Conservation (phyloP, 1,284 basidiomycete species). For the Ustilago cynodontis region DNA sequence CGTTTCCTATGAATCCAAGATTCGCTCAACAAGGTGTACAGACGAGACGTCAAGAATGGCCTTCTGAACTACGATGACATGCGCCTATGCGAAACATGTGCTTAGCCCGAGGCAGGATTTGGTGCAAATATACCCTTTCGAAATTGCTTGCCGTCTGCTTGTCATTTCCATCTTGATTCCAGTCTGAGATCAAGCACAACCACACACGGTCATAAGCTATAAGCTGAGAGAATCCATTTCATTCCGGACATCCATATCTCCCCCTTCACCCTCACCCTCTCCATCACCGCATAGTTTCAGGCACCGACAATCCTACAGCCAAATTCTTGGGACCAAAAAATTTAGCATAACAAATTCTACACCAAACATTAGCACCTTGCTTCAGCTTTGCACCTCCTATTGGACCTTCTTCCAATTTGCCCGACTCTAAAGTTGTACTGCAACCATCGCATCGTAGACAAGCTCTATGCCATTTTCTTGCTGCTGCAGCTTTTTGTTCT, state of each 20-base stretch:
- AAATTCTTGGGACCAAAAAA: conserved; percentile 54
- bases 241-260: too few relatives aligned
- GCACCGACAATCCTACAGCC: conserved; percentile 47
- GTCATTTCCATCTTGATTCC: too few relatives aligned
- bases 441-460: conserved; percentile 68
- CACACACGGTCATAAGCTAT: too few relatives aligned
- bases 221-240: neutral
- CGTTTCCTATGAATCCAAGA: conserved; percentile 46
- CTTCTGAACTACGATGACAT: conserved; percentile 22
- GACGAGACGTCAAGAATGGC: conserved; percentile 40
- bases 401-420: conserved; percentile 67
- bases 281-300: conserved; percentile 49
- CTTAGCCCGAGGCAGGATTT: too few relatives aligned
- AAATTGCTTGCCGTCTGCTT: neutral
- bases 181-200: too few relatives aligned
- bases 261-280: too few relatives aligned
- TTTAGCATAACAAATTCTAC: conserved; percentile 66
- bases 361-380: conserved; percentile 62
- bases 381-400: conserved; percentile 16
- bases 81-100: too few relatives aligned
- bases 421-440: conserved; percentile 60
- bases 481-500: conserved; percentile 65
- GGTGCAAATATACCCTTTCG: conserved; percentile 34
- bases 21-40: conserved; percentile 34
- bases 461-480: conserved; percentile 64